Evolutionary conservation across 495 filamentous ascomycete species (phyloP).

Genomic region (Articulospora tetracladia): DNA sequence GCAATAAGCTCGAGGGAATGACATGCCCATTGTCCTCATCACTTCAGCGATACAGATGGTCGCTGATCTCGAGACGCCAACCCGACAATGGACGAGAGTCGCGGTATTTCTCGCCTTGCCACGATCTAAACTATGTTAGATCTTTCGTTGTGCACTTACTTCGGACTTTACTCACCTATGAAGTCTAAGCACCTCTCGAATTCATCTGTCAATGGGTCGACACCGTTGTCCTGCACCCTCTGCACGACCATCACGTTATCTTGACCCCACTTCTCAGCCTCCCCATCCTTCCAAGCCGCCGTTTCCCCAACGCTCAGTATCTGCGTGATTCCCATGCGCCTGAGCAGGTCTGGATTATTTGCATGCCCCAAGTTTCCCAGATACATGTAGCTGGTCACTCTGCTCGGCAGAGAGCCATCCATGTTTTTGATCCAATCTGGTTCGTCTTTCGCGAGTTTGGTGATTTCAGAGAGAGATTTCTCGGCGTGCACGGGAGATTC

Average conservation of each 20-base stretch:
- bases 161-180: conserved; percentile 60
- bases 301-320: conserved; percentile 94
- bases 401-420: conserved; percentile 86
- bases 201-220: conserved; percentile 84
- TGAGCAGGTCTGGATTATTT: conserved; percentile 82
- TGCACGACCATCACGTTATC: conserved; percentile 77
- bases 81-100: conserved; percentile 95
- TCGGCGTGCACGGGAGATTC: conserved; percentile 40
- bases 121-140: conserved; percentile 50
- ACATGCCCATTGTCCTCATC: conserved; percentile 74
- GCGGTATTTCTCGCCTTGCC: conserved; percentile 71
- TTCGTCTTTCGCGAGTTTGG: conserved; percentile 41
- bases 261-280: conserved; percentile 61
- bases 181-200: conserved; percentile 87
- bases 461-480: conserved; percentile 39
- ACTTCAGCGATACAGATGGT: conserved; percentile 99
- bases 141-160: not conserved
- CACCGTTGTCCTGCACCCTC: conserved; percentile 92
- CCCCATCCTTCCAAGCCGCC: conserved; percentile 69
- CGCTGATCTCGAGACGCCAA: conserved; percentile 90
- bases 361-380: conserved; percentile 89
- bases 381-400: conserved; percentile 92
- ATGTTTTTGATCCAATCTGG: conserved; percentile 80
- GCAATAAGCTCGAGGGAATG: conserved; percentile 92
- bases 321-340: conserved; percentile 75